Percentiles rank a stretch among this genome's conserved stretches.
Evolutionary conservation across 768 basidiomycete species (phyloP).

Genomic region (Mycena venus): DNA sequence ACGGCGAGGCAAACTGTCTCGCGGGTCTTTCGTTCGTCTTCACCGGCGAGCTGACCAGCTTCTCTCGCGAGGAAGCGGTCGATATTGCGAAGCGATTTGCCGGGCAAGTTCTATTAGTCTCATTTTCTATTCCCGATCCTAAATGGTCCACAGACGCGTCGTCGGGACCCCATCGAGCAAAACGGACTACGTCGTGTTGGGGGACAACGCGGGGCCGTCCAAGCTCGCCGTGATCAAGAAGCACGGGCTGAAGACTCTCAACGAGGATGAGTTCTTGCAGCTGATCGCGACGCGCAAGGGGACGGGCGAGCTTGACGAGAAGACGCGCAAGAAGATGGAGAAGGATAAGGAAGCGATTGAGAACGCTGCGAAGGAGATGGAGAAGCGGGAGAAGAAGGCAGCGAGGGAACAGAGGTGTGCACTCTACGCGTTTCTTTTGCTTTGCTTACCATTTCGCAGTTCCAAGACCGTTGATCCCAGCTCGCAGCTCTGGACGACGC

Average conservation of each 20-base stretch:
- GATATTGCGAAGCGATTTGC: conserved; percentile 95
- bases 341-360: conserved; percentile 85
- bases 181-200: conserved; percentile 91
- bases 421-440: neutral
- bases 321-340: conserved; percentile 83
- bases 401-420: conserved; percentile 47
- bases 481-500: conserved; percentile 92
- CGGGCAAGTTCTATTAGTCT: conserved; percentile 68
- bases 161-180: conserved; percentile 90
- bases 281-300: conserved; percentile 83
- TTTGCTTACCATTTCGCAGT: neutral
- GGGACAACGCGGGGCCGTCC: conserved; percentile 87
- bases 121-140: neutral
- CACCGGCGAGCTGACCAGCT: conserved; percentile 90
- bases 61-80: conserved; percentile 88
- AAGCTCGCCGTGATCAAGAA: conserved; percentile 92
- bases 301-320: conserved; percentile 74
- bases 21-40: conserved; percentile 94
- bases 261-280: conserved; percentile 89
- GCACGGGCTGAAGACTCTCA: conserved; percentile 79
- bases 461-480: conserved; percentile 56
- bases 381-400: conserved; percentile 74
- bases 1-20: conserved; percentile 80
- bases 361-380: conserved; percentile 82
- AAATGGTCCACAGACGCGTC: conserved; percentile 73